Percentiles rank a stretch among this genome's conserved stretches.
Evolutionary conservation across 31 red algal species (phyloP).

Genomic region (Asparagopsis taxiformis): DNA sequence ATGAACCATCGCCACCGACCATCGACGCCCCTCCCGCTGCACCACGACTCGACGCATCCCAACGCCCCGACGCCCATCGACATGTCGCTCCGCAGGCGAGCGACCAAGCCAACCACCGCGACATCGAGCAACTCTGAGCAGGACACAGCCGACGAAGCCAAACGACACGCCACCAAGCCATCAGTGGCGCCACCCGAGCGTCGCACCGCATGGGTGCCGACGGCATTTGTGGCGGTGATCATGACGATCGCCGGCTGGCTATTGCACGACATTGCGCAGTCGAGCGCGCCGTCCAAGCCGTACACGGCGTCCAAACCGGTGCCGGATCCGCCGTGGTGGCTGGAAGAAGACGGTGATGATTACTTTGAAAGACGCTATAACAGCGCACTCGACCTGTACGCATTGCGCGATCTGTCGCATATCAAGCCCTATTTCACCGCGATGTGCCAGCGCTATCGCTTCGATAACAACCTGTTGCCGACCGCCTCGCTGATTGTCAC

Average conservation of each 20-base stretch:
- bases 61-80: too few species aligned
- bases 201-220: neutral
- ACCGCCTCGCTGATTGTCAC: constrained; percentile 60
- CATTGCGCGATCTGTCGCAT: constrained; percentile 39
- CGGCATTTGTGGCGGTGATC: neutral
- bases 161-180: too few species aligned
- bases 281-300: too few species aligned
- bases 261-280: neutral
- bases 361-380: constrained; percentile 43
- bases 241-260: too few species aligned
- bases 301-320: neutral
- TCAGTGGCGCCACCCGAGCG: too few species aligned
- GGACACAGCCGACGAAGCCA: too few species aligned
- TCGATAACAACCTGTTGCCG: constrained; percentile 52
- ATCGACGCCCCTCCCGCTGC: too few species aligned
- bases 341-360: constrained; percentile 57
- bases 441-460: constrained; percentile 70
- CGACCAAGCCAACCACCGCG: too few species aligned
- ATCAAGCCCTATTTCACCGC: constrained; percentile 53
- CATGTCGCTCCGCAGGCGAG: too few species aligned
- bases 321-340: constrained; percentile 65
- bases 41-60: too few species aligned
- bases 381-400: constrained; percentile 2
- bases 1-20: too few species aligned
- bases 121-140: too few species aligned